Evolutionary conservation across 2,329 filamentous ascomycete species (phyloP), one percentile per base, ranked within the genome.

Genomic region (Epichloe uncinata): DNA sequence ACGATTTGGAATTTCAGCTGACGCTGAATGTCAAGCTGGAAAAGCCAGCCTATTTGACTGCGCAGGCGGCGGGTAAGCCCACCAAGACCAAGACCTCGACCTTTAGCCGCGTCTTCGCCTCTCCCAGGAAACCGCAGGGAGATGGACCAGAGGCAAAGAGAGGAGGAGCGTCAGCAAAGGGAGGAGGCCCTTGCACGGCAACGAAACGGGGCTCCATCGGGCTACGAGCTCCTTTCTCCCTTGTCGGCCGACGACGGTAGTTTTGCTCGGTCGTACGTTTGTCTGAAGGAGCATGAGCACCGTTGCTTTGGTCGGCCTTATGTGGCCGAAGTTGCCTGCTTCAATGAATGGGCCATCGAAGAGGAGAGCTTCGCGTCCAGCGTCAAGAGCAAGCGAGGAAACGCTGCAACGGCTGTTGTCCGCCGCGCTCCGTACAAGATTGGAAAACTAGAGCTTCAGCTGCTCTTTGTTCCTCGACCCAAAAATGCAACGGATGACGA

Each of bases 271-370:
- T 85, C 93, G 3, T 98, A 98, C 58, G 84, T 98, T 16, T 91
- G 88, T 60, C 77, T 98, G 47, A 93, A 91, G 65, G 90, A 95
- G 63, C 89, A 96, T 62, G 93, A 98, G 68, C 74, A 80, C 49
- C 78, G 84, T 54, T 93, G 90, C 61, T 98, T 85, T 60, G 93
- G 93, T 36, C 83, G 93, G 16, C 89, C 88, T 8, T 84, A 91
- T 60, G 83, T 82, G 54, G 87, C 90, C 13, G 90, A 97, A 58
- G 82, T 97, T 50, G 86, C 88, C 16, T 94, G 89, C 68, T 98
- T 97, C 77, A 98, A 98, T 61, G 93, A 98, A 70, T 98, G 93
- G 93, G 93, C 93, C 0, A 82, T 86, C 3, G 93, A 98, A 63
- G 87, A 93, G 58, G 81, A 79, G 8, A 75, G 74, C 22, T 84